Conservation (phyloP, 148 eudicot genomes). For the Amaranthus cruentus region DNA sequence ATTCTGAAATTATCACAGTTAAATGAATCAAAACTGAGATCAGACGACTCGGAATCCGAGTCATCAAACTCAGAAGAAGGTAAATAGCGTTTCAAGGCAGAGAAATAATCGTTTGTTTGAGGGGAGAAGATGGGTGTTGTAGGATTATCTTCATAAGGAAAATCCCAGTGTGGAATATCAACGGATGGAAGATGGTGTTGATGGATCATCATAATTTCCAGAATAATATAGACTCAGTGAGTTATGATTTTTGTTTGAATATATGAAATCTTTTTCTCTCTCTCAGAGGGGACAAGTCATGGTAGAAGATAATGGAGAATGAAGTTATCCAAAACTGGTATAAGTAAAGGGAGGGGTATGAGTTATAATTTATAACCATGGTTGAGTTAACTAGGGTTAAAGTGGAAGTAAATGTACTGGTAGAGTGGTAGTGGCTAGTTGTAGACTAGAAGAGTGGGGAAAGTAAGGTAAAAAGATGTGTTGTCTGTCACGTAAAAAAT, state of each 20-base stretch:
- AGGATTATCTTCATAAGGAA: conserved; percentile 37
- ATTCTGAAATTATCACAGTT: conserved; percentile 69
- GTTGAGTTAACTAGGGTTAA: conserved; percentile 13
- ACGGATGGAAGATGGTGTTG: conserved; percentile 46
- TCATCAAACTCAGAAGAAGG: conserved; percentile 43
- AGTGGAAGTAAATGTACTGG: neutral
- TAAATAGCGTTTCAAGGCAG: conserved; percentile 49
- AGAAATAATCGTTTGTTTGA: conserved; percentile 29
- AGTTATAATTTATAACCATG: no score
- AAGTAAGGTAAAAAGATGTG: neutral
- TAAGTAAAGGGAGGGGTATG: conserved; percentile 13
- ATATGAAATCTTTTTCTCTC: neutral
- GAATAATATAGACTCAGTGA: neutral
- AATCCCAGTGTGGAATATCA: conserved; percentile 53
- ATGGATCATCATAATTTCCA: conserved; percentile 27
- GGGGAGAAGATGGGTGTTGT: conserved; percentile 25
- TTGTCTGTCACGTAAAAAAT: no score
- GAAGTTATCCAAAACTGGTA: neutral
- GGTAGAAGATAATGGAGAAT: neutral
- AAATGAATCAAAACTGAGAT: conserved; percentile 43
- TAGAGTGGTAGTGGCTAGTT: no score
- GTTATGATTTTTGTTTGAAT: neutral
- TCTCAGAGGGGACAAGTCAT: neutral
- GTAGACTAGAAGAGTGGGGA: neutral
- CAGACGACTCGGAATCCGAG: conserved; percentile 26